Base-by-base conservation (phyloP, 441 rosid genomes). In the Gossypium armourianum region DNA sequence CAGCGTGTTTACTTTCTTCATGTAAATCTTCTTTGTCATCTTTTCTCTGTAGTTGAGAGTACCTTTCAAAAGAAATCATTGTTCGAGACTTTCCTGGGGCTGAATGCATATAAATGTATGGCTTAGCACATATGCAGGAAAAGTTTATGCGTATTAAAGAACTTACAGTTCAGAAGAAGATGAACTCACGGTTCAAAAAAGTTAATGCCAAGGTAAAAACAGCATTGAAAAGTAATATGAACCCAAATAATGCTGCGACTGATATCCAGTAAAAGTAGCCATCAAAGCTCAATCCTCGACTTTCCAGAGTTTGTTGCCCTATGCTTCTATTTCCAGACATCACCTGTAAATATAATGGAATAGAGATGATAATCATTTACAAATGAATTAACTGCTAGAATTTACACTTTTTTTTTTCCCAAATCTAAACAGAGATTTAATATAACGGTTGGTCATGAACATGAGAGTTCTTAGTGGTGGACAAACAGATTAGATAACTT, bases 21-120 rank as follows among this genome's bases (percentile, higher is more conserved):
- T 60, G 23, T 60, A 29, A 6, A 60, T 23, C 16, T 17, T 62
- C 52, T 4, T 9, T 17, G 24, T 19, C 26, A 64, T 72, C 78
- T 81, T 80, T 76, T 79, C 77, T 73, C 72, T 75, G 82, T 3
- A 75, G 73, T 50, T 75, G 83, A 43, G 75, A 56, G 70, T 76
- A 79, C 62, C 66, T 84, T 7, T 83, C 90, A 47, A 62, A 76
- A 0, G 87, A 82, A 59, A 86, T 84, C 69, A 86, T 83, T 47
- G 86, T 80, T 1, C 72, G 81, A 16, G 90, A 84, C 62, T 83
- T 75, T 62, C 84, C 81, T n/a, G 86, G 86, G 75, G 83, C 88
- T 81, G 83, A 36, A 74, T 55, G 19, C 43, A 21, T 19, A 60
- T 50, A 4, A 2, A 72, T 28, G 21, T 5, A 3, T 16, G 58